Percentiles rank a stretch among this genome's conserved stretches.
Conservation (phyloP, 371 early-diverging fungal genomes). For the Lichtheimia hyalospora region DNA sequence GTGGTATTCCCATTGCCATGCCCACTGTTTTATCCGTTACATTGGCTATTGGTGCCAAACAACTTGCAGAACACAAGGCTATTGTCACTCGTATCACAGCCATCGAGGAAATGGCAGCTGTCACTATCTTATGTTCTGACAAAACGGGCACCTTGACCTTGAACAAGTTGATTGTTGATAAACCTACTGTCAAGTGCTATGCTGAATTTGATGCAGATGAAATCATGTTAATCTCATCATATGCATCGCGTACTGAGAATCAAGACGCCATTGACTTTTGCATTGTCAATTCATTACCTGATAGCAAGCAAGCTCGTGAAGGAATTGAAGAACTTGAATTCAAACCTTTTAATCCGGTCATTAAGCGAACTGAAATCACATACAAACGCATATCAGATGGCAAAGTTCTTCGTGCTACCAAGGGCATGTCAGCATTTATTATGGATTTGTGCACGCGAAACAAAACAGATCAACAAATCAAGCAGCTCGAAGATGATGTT, state of each 20-base stretch:
- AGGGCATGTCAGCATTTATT: constrained; percentile 78
- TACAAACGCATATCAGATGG: constrained; percentile 63
- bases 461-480: constrained; percentile 60
- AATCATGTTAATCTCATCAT: constrained; percentile 64
- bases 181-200: constrained; percentile 64
- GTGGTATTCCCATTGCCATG: constrained; percentile 83
- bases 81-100: constrained; percentile 88
- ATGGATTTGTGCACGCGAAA: constrained; percentile 69
- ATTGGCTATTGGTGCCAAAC: constrained; percentile 91
- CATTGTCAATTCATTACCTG: constrained; percentile 66
- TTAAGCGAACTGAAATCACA: constrained; percentile 86
- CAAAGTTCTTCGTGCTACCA: constrained; percentile 66
- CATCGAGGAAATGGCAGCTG: constrained; percentile 93
- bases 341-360: constrained; percentile 87
- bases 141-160: constrained; percentile 97
- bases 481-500: constrained; percentile 63
- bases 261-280: constrained; percentile 80
- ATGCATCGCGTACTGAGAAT: constrained; percentile 70
- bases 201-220: constrained; percentile 55
- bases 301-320: constrained; percentile 58
- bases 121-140: constrained; percentile 92
- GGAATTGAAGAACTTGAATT: constrained; percentile 73
- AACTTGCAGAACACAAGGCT: constrained; percentile 91
- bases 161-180: constrained; percentile 84
- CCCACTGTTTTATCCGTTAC: constrained; percentile 91